Conservation (phyloP, 305 asterid species). For the Fraxinus dipetala region DNA sequence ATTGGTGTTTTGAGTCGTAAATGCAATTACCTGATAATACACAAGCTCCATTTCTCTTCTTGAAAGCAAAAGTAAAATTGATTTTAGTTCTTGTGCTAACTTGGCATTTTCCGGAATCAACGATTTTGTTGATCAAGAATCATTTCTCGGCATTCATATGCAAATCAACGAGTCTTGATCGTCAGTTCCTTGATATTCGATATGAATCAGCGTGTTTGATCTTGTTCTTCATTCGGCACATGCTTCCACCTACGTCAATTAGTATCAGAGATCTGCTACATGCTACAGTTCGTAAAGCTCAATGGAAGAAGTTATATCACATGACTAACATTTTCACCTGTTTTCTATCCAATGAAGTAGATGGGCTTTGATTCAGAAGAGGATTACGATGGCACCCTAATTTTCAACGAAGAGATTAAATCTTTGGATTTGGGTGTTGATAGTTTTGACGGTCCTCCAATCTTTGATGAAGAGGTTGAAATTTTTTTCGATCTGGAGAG, state of each 20-base stretch:
- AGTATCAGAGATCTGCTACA: neutral
- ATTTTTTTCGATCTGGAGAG: neutral
- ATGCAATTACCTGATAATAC: conserved; percentile 8
- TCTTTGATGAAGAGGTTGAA: neutral
- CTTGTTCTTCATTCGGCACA: neutral
- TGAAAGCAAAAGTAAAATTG: neutral
- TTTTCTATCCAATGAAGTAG: neutral
- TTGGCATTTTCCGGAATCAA: neutral
- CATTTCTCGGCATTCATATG: neutral
- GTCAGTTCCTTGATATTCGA: neutral
- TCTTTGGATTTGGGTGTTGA: neutral
- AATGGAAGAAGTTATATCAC: neutral
- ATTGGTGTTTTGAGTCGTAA: neutral
- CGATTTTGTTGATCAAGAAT: neutral
- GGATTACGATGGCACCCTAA: neutral
- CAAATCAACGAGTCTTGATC: neutral
- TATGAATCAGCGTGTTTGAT: neutral
- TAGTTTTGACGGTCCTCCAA: neutral
- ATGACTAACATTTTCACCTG: neutral
- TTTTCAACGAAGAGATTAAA: neutral
- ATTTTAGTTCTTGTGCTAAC: neutral
- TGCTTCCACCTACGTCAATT: neutral
- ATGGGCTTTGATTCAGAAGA: neutral
- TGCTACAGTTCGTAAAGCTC: neutral
- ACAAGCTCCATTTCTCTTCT: neutral